Percentiles rank a stretch among this genome's conserved stretches.
These are phyloP conservation scores for Colletotrichum tropicale DNA, from an alignment of 2,329 filamentous ascomycete genomes.

Conservation along the genomic window DNA sequence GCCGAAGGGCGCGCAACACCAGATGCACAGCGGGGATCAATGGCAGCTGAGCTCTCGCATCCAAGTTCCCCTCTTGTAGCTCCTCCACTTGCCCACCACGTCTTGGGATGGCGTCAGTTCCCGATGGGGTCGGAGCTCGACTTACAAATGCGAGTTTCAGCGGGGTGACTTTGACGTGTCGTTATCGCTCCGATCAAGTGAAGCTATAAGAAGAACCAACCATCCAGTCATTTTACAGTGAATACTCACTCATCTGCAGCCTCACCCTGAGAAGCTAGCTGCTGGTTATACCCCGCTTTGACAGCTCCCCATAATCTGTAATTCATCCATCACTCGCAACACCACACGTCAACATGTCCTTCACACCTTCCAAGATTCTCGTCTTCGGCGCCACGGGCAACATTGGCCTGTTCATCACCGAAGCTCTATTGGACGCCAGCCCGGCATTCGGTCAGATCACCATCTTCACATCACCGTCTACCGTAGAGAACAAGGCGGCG, in stretches of 20 bases:
- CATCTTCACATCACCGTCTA: constrained; percentile 32
- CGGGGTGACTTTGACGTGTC: not conserved
- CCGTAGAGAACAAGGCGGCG: constrained; percentile 22
- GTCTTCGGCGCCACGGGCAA: constrained; percentile 44
- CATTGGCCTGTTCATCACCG: constrained; percentile 45
- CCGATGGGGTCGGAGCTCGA: not conserved
- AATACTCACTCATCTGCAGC: not conserved
- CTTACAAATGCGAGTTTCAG: constrained; percentile 11
- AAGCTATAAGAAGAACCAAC: not conserved
- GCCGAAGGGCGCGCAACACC: not conserved
- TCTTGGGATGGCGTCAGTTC: constrained; percentile 11
- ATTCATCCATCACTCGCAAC: not conserved
- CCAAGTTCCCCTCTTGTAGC: constrained; percentile 7
- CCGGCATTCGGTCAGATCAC: constrained; percentile 36
- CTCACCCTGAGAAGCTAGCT: not conserved
- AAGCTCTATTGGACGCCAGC: constrained; percentile 37
- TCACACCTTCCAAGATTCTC: constrained; percentile 10
- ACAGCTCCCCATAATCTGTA: not conserved
- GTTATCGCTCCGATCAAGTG: not conserved
- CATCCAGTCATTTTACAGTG: not conserved
- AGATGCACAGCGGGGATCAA: not conserved
- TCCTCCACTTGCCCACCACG: constrained; percentile 2
- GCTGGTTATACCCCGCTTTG: not conserved
- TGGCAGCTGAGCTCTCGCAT: not conserved
- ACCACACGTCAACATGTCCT: not conserved